phyloP scores from a whole-genome alignment of 371 early-diverging fungal species.

The Gilbertella persicaria region DNA sequence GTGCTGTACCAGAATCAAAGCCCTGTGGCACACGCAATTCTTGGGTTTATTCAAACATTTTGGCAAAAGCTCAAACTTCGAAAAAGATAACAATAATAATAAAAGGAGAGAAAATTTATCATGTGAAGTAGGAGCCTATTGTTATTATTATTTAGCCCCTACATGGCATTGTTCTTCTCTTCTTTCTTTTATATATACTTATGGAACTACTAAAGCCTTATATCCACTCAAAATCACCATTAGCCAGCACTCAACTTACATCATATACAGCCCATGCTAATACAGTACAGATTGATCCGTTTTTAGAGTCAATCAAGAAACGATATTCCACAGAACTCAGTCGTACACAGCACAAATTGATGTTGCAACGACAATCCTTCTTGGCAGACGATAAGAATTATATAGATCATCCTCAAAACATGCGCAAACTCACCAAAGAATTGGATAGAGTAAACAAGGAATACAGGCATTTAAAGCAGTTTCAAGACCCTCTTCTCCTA shows the following conservation, averaged over 20 bases:
- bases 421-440: slow-evolving; percentile 51
- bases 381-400: slow-evolving; percentile 54
- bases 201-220: slow-evolving; percentile 3
- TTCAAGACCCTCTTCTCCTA: slow-evolving; percentile 42
- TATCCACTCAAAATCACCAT: slow-evolving; percentile 7
- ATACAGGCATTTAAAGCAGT: slow-evolving; percentile 40
- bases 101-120: background rate
- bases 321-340: slow-evolving; percentile 8
- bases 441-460: slow-evolving; percentile 56
- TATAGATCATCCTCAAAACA: slow-evolving; percentile 54
- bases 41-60: slow-evolving; percentile 16
- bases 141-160: background rate
- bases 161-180: slow-evolving; percentile 4
- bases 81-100: too few relatives aligned
- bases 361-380: slow-evolving; percentile 55
- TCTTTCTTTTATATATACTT: slow-evolving; percentile 3
- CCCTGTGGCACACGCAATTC: slow-evolving; percentile 34
- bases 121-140: background rate
- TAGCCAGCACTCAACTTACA: slow-evolving; percentile 22
- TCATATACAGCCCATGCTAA: slow-evolving; percentile 22
- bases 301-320: slow-evolving; percentile 1
- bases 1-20: slow-evolving; percentile 34
- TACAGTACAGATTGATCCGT: too few relatives aligned
- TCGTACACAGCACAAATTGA: slow-evolving; percentile 57
- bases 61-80: slow-evolving; percentile 24